Evolutionary conservation across 1,284 basidiomycete species (phyloP), one percentile per base, ranked within the genome.

Genomic region (Trametes pubescens): DNA sequence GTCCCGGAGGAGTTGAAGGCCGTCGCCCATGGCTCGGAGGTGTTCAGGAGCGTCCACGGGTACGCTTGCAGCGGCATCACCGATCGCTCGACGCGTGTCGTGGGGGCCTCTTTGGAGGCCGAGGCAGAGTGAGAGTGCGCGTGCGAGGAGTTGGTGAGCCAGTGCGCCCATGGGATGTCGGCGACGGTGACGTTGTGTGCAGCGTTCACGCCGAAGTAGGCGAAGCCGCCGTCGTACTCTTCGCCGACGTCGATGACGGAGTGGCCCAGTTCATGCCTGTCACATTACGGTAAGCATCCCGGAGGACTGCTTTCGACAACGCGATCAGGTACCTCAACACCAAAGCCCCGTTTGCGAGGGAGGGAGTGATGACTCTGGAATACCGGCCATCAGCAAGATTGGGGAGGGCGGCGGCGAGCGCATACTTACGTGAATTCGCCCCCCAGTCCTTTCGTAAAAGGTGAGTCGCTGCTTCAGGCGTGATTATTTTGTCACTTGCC

Each of bases 211-310:
- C 93, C 93, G 67, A 84, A 91, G 75, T 95, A 95, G 2, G 81
- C 88, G 65, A 78, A 88, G 0, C 92, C 92, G 2, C 92, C 93
- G 68, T 95, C 93, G 72, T 95, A 95, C 78, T 95, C 93, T 76
- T 95, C 93, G 8, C 93, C 93, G 7, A 93, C 89, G 2, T 85
- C 79, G 66, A 92, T 90, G 59, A 92, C 85, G n/a, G 89, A 91
- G 75, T 93, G 90, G 0, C 93, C 93, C 1, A 95, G 85, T 75
- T 95, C 93, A 72, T 94, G 93, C 9, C 79, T 79, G 51, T 13
- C 1, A 26, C 26, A 29, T 32, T 14, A 43, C 16, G 18, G 24
- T 18, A 29, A 2, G 3, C 24, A 32, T 2, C n/a, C 32, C n/a
- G 14, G n/a, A 40, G 37, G 53, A 14, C 18, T 37, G 40, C 29